Base-by-base conservation (phyloP, 441 rosid species). In the Macaranga tanarius region DNA sequence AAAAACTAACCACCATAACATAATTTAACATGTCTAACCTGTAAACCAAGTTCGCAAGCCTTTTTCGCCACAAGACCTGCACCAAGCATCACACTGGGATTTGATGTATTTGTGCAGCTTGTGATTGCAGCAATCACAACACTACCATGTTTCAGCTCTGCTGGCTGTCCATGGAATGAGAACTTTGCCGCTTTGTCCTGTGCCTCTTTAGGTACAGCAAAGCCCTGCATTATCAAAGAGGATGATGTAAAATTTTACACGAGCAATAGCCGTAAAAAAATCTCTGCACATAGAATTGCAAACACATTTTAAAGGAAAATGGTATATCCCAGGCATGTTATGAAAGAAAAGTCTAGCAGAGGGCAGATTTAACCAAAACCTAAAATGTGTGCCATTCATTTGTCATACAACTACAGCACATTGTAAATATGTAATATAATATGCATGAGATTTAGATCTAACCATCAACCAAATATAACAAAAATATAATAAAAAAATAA, bases 51-150 rank as follows among this genome's bases (percentile, higher is more conserved):
- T 82, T 96, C 98, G 73, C 86, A 86, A 71, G 99, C 99, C 85
- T 92, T 96, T 67, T 93, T 93, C 0, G 99, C 99, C 80, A 93
- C 98, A 83, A 96, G 98, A 80, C 83, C 99, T 77, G 99, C 98
- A 62, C 98, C 97, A 62, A 93, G 97, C 99, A 96, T 96, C 80
- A 96, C 98, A 52, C 97, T 96, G 69, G 99, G 99, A 73, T 96
- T 96, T 80, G 99, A 96, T 66, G 99, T 96, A 81, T 96, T 96
- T 64, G 99, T 96, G 86, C 98, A 96, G 61, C 99, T 96, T 28
- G 98, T 96, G 69, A 96, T 96, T 72, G 99, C 99, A 75, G 98
- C 96, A 84, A 96, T 96, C 82, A 96, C 99, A 17, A 96, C 97
- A 85, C 92, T 92, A 59, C 99, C 98, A 76, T 96, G 99, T 85